Conservation (phyloP, 129 eudicot genomes). For the Pseudognaphalium luteoalbum region DNA sequence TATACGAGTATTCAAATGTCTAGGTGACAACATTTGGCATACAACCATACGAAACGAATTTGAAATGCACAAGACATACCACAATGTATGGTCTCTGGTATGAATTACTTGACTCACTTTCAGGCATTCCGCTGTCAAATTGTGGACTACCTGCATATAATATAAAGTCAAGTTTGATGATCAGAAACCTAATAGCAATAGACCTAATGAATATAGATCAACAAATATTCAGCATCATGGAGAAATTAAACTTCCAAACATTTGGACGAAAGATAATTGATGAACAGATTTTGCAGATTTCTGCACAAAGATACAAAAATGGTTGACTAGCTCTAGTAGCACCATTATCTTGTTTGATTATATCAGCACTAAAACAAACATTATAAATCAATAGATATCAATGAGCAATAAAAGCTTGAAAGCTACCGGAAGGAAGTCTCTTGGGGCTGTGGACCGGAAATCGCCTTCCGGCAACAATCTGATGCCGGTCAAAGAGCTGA, state of each 20-base stretch:
- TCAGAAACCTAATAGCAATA: not conserved
- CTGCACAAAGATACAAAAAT: not conserved
- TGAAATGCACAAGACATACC: slow-evolving; percentile 38
- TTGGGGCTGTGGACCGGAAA: slow-evolving; percentile 57
- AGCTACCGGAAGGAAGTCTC: slow-evolving; percentile 70
- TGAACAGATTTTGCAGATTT: slow-evolving; percentile 1
- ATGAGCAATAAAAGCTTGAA: slow-evolving; percentile 8
- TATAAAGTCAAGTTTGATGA: not conserved
- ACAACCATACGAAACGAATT: no score
- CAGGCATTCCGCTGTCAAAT: slow-evolving; percentile 41
- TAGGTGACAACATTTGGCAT: no score
- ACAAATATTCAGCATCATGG: not conserved
- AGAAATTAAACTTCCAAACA: not conserved
- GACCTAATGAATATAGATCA: slow-evolving; percentile 8
- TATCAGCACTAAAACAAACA: not conserved
- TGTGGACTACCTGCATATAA: slow-evolving; percentile 59
- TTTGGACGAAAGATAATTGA: not conserved
- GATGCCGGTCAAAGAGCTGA: slow-evolving; percentile 80
- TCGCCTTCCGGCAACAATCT: slow-evolving; percentile 66
- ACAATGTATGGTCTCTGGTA: slow-evolving; percentile 40
- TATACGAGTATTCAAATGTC: not conserved
- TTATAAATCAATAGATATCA: not conserved
- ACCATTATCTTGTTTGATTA: slow-evolving; percentile 11
- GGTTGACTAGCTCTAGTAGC: not conserved
- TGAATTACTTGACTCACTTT: slow-evolving; percentile 44